phyloP scores from a whole-genome alignment of 2,329 filamentous ascomycete species.

The Ophiostoma piceae region DNA sequence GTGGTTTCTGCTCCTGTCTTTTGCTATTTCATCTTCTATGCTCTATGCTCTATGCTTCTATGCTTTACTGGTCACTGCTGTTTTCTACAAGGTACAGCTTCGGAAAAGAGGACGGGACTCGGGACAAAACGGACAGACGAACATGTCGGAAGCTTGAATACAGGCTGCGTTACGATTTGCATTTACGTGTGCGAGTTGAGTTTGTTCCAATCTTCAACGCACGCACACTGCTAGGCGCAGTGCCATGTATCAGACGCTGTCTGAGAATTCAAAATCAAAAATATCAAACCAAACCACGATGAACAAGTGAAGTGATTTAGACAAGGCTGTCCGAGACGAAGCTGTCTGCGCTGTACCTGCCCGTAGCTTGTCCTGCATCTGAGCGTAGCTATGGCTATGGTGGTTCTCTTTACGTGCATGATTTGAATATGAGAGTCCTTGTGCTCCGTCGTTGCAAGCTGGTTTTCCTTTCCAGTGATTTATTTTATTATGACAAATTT shows the following conservation, averaged over 20 bases:
- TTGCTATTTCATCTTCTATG: background rate
- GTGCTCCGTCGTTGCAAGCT: too few species aligned
- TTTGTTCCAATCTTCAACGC: background rate
- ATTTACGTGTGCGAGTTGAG: background rate
- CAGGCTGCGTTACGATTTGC: background rate
- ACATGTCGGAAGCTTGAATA: background rate
- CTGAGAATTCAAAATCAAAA: background rate
- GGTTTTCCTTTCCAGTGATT: too few species aligned
- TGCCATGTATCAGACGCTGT: background rate
- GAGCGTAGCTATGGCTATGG: too few species aligned
- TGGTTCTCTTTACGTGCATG: too few species aligned
- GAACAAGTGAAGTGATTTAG: background rate
- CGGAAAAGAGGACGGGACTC: background rate
- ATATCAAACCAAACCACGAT: background rate
- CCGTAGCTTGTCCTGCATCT: too few species aligned
- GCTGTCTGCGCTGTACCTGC: too few species aligned
- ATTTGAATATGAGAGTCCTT: too few species aligned
- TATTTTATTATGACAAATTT: too few species aligned
- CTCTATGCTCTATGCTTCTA: background rate
- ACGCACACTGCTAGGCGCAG: background rate
- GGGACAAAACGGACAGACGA: constrained; percentile 3
- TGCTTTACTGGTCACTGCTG: background rate
- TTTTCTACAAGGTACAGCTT: background rate
- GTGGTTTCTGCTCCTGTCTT: background rate
- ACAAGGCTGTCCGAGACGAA: background rate